Evolutionary conservation across 306 rosid genomes (phyloP).

Genomic region (Heteromeles arbutifolia): DNA sequence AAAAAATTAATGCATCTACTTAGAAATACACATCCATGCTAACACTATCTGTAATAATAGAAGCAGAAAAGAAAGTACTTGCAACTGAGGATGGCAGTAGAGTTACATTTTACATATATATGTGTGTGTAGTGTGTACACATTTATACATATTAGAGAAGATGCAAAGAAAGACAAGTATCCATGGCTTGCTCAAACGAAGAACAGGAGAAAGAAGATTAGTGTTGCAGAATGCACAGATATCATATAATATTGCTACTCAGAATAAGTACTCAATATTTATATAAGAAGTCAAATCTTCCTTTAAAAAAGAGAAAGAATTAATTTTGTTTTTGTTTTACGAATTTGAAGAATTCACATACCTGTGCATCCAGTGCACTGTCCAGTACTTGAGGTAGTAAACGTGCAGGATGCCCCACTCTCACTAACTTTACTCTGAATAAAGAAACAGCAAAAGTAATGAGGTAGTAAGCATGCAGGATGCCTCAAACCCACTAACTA

Average conservation of each 20-base stretch:
- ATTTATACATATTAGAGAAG: background rate
- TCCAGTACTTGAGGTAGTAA: conserved; percentile 96
- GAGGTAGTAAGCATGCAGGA: background rate
- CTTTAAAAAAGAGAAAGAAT: background rate
- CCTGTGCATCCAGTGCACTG: conserved; percentile 98
- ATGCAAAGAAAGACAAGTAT: background rate
- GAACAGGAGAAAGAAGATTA: background rate
- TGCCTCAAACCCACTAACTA: background rate
- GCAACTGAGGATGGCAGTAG: background rate
- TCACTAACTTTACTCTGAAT: conserved; percentile 85
- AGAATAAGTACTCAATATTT: background rate
- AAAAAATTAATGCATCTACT: background rate
- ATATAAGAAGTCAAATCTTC: background rate
- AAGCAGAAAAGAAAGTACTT: background rate
- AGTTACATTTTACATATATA: background rate
- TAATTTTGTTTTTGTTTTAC: background rate
- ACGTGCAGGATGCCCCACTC: conserved; percentile 98
- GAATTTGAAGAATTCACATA: conserved; percentile 13
- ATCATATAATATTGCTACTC: background rate
- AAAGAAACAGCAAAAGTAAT: conserved; percentile 14
- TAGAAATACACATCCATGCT: background rate
- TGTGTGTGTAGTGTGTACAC: background rate
- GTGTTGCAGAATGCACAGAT: background rate
- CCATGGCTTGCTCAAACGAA: background rate
- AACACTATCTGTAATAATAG: background rate